Evolutionary conservation across 2,329 filamentous ascomycete genomes (phyloP).

Genomic region (Colletotrichum sp.): DNA sequence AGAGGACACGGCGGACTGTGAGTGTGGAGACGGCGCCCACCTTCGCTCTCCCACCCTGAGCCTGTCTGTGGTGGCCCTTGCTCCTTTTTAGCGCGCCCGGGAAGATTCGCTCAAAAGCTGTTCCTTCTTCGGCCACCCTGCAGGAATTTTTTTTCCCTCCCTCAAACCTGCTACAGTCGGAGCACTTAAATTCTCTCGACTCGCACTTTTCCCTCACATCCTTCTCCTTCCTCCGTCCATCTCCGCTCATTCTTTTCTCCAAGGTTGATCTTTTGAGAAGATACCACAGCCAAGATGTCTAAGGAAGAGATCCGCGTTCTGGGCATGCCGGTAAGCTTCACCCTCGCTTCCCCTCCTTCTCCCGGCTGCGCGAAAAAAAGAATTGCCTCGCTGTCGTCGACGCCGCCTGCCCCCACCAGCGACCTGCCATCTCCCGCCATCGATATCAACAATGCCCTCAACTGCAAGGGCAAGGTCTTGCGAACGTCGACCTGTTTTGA

Average conservation of each 20-base stretch:
- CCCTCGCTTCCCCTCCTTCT: slow-evolving; percentile 12
- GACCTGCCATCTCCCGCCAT: neutral
- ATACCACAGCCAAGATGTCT: slow-evolving; percentile 56
- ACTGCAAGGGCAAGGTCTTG: neutral
- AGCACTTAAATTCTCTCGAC: slow-evolving; percentile 28
- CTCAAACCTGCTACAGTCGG: slow-evolving; percentile 49
- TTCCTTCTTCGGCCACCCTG: slow-evolving; percentile 41
- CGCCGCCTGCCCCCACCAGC: slow-evolving; percentile 22
- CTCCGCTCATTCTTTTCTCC: slow-evolving; percentile 68
- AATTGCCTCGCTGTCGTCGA: slow-evolving; percentile 28
- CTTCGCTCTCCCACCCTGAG: slow-evolving; percentile 10
- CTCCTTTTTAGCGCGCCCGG: slow-evolving; percentile 37
- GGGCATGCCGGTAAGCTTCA: slow-evolving; percentile 69
- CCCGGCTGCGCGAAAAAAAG: slow-evolving; percentile 25
- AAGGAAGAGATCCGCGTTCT: slow-evolving; percentile 56
- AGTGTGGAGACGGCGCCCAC: slow-evolving; percentile 24
- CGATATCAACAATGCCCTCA: slow-evolving; percentile 1
- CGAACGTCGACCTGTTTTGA: neutral
- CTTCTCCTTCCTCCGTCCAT: slow-evolving; percentile 50
- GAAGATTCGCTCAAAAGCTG: slow-evolving; percentile 62
- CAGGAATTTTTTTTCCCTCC: slow-evolving; percentile 56
- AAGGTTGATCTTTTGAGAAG: slow-evolving; percentile 47
- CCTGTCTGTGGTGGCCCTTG: slow-evolving; percentile 17
- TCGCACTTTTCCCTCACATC: slow-evolving; percentile 43
- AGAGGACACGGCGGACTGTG: neutral